phyloP scores from a whole-genome alignment of 306 rosid genomes.

The Begonia fuchsioides region DNA sequence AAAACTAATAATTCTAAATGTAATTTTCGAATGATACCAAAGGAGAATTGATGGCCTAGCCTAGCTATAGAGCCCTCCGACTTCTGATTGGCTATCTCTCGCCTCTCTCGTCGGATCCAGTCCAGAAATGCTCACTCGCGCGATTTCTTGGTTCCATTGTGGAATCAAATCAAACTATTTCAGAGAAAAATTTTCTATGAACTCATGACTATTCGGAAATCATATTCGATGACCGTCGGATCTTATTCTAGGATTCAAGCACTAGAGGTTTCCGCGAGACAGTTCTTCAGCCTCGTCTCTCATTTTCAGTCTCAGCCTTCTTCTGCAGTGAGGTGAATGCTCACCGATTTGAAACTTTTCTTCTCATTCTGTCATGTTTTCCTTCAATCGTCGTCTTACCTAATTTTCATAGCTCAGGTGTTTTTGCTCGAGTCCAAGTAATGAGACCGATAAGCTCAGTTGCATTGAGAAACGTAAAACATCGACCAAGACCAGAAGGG shows the following conservation, averaged over 20 bases:
- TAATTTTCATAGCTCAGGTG: conserved; percentile 21
- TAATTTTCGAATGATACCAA: too few relatives aligned
- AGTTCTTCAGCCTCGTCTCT: conserved; percentile 10
- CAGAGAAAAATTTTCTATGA: too few relatives aligned
- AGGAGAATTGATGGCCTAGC: too few relatives aligned
- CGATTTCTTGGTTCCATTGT: too few relatives aligned
- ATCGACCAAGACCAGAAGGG: conserved; percentile 24
- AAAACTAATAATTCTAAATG: too few relatives aligned
- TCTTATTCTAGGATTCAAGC: not conserved
- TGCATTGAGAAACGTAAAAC: conserved; percentile 18
- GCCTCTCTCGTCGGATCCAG: too few relatives aligned
- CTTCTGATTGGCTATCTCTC: too few relatives aligned
- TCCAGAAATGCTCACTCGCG: too few relatives aligned
- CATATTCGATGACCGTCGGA: not conserved
- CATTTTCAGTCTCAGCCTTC: conserved; percentile 2
- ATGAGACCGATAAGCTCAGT: conserved; percentile 9
- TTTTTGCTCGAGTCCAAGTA: conserved; percentile 15
- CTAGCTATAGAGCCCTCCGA: too few relatives aligned
- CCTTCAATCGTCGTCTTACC: not conserved
- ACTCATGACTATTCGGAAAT: not conserved
- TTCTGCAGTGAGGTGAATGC: conserved; percentile 20
- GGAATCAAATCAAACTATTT: too few relatives aligned
- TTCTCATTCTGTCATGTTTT: not conserved
- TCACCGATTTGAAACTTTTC: not conserved
- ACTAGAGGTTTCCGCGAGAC: conserved; percentile 4